These are phyloP conservation scores for Verticillium alfalfae DNA, from an alignment of 2,329 filamentous ascomycete species.

Conservation along the genomic window DNA sequence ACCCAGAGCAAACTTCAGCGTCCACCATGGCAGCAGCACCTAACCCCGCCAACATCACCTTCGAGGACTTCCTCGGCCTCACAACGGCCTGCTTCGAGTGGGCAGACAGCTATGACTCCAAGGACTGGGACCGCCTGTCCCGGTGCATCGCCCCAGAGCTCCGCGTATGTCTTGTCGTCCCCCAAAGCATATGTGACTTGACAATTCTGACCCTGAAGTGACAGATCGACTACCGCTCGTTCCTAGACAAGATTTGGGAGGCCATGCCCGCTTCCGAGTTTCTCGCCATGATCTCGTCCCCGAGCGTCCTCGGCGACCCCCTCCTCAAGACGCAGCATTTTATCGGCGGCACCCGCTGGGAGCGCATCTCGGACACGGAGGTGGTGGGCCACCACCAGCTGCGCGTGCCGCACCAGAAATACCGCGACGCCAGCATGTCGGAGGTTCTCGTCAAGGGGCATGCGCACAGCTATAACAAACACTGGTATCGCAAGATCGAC, in stretches of 20 bases:
- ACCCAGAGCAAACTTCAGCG: background rate
- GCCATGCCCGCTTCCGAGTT: slow-evolving; percentile 58
- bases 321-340: slow-evolving; percentile 61
- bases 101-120: slow-evolving; percentile 61
- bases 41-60: background rate
- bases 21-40: background rate
- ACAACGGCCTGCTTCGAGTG: slow-evolving; percentile 50
- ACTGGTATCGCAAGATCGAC: slow-evolving; percentile 52
- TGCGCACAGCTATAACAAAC: slow-evolving; percentile 50
- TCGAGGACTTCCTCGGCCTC: slow-evolving; percentile 42
- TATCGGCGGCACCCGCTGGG: slow-evolving; percentile 53
- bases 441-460: slow-evolving; percentile 54
- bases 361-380: slow-evolving; percentile 51
- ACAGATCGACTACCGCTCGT: slow-evolving; percentile 66
- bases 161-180: slow-evolving; percentile 42
- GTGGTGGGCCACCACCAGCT: slow-evolving; percentile 57
- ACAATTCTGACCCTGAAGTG: background rate
- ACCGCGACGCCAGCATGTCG: slow-evolving; percentile 41
- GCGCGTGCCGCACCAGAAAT: slow-evolving; percentile 57
- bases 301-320: slow-evolving; percentile 53
- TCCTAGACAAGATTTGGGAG: slow-evolving; percentile 55
- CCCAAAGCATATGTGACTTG: slow-evolving; percentile 35
- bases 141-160: slow-evolving; percentile 47
- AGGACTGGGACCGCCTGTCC: slow-evolving; percentile 55
- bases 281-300: slow-evolving; percentile 52